A percentile compares a stretch with the other conserved stretches of the same genome.
These are phyloP conservation scores for Gracilaria domingensis DNA, from an alignment of 23 red algal genomes.

Conservation along the genomic window DNA sequence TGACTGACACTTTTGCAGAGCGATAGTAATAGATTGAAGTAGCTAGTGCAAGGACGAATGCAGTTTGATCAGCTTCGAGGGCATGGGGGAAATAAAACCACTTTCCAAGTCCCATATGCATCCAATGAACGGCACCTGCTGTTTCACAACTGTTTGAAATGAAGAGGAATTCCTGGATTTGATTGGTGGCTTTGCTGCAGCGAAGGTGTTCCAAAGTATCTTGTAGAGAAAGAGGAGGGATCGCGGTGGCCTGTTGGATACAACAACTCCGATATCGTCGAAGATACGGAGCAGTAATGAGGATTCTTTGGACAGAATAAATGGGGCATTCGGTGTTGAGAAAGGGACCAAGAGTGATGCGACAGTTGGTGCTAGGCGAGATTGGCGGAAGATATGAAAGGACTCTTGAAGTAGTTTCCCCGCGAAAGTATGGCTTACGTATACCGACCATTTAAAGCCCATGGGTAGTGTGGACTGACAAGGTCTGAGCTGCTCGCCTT, in stretches of 20 bases:
- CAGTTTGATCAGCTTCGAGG: background rate
- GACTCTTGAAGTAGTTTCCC: background rate
- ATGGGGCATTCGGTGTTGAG: background rate
- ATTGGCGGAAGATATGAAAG: background rate
- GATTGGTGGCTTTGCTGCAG: background rate
- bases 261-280: background rate
- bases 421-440: background rate
- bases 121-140: background rate
- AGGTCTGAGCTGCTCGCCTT: background rate
- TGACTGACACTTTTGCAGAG: background rate
- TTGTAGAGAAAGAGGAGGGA: background rate
- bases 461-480: background rate
- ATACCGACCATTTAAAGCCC: constrained; percentile 3
- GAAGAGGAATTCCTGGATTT: background rate
- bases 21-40: too few species aligned
- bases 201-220: background rate
- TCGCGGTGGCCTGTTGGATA: background rate
- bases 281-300: background rate
- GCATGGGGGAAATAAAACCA: background rate
- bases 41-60: background rate
- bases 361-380: background rate
- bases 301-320: background rate
- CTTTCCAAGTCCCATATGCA: background rate
- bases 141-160: background rate
- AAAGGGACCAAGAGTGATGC: background rate